Base-by-base conservation (phyloP, 257 asterid species). In the Nemophila menziesii region DNA sequence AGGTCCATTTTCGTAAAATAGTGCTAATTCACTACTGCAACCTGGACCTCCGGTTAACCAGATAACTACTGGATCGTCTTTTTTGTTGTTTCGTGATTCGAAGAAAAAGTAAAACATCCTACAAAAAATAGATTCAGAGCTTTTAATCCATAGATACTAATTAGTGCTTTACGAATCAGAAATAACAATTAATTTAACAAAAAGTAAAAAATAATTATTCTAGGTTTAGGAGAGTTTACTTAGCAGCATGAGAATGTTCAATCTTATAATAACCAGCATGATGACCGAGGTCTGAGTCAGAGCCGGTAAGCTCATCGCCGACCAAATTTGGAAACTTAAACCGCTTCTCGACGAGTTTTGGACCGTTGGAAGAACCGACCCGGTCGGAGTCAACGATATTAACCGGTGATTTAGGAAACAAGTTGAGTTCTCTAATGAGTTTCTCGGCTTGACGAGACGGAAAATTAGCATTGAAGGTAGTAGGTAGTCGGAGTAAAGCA, bases 11-110 rank as follows among this genome's bases (percentile, higher is more conserved):
- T 87, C 97, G 46, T 80, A 83, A 72, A 87, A 87, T 48, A 83
- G 92, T 38, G 93, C 97, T 83, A 80, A 68, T 70, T 89, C 97
- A 56, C 97, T 83, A 70, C 95, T 75, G 68, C 97, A 89, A 44
- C 97, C 97, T 48, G 97, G 97, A 15, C 97, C 97, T 48, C 95
- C 95, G 49, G 95, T 89, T 73, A 89, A 64, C 97, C 97, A 89
- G 71, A 89, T 89, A 43, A 83, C 93, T 52, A 89, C 92, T 48
- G 95, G 97, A 50, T 75, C 92, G 12, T 67, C 58, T 49, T 60
- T 55, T 49, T 60, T 55, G 75, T 80, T 73, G 60, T 71, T 74
- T 8, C 90, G 86, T 20, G 97, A 89, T 62, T 89, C 81, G 51
- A 89, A 89, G 89, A 73, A 83, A 52, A 87, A 89, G 70, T 89